phyloP scores from a whole-genome alignment of 1,284 basidiomycete genomes.

The Boletellus deceptivus region DNA sequence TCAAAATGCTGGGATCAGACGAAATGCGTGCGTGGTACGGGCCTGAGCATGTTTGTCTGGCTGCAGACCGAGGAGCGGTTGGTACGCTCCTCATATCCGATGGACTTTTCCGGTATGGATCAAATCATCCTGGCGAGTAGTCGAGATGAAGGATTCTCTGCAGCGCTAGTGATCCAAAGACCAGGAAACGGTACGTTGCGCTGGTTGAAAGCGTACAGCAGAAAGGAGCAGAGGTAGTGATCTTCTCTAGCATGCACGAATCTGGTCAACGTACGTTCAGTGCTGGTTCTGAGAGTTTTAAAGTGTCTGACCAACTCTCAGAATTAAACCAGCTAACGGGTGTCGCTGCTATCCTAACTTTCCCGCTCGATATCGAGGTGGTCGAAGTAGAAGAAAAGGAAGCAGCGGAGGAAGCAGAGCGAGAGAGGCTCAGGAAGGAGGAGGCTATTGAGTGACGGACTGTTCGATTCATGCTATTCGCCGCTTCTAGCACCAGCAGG shows the following conservation, averaged over 20 bases:
- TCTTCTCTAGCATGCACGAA: conserved; percentile 99
- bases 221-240: conserved; percentile 90
- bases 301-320: conserved; percentile 35
- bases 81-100: conserved; percentile 96
- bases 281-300: not conserved
- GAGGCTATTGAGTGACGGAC: conserved; percentile 29
- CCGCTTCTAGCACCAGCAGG: not conserved
- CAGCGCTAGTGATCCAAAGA: conserved; percentile 74
- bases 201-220: conserved; percentile 88
- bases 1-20: conserved; percentile 93
- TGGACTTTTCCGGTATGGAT: conserved; percentile 81
- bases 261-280: conserved; percentile 82
- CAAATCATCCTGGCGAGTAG: not conserved
- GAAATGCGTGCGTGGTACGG: conserved; percentile 99
- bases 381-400: conserved; percentile 84
- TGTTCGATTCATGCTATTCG: not conserved
- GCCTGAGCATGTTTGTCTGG: conserved; percentile 88
- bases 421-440: conserved; percentile 31
- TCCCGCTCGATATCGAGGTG: conserved; percentile 93
- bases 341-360: conserved; percentile 94
- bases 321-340: conserved; percentile 95
- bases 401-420: conserved; percentile 52
- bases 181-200: conserved; percentile 81
- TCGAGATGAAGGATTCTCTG: not conserved
- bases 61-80: conserved; percentile 90